Percentiles rank a stretch among this genome's conserved stretches.
Evolutionary conservation across 2,329 filamentous ascomycete genomes (phyloP).

Genomic region (Aspergillus ustus): DNA sequence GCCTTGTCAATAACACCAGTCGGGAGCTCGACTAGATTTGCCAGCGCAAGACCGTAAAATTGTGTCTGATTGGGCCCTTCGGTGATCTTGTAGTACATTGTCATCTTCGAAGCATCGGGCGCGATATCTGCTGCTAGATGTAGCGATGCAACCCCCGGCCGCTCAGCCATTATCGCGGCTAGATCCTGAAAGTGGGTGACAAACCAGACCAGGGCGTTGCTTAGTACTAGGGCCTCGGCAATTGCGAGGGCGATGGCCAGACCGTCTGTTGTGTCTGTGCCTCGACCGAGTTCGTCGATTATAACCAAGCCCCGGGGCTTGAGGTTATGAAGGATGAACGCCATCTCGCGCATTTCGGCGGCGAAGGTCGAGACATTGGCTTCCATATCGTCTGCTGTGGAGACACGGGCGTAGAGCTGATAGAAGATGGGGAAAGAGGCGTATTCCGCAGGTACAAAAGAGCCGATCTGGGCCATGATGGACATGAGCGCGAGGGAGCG

Average conservation of each 20-base stretch:
- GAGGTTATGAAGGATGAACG: constrained; percentile 86
- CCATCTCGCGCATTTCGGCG: constrained; percentile 93
- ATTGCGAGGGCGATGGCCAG: constrained; percentile 88
- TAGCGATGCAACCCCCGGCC: constrained; percentile 78
- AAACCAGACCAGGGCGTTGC: constrained; percentile 83
- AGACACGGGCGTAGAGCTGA: constrained; percentile 85
- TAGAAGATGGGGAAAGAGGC: constrained; percentile 80
- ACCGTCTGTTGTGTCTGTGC: constrained; percentile 87
- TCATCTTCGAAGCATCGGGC: constrained; percentile 65
- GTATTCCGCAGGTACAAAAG: constrained; percentile 84
- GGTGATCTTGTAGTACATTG: constrained; percentile 84
- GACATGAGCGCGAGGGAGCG: constrained; percentile 80
- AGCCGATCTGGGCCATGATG: constrained; percentile 93
- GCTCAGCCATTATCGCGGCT: constrained; percentile 72
- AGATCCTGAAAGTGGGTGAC: constrained; percentile 90
- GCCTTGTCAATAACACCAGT: constrained; percentile 69
- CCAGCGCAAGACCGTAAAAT: constrained; percentile 84
- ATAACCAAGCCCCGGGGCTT: constrained; percentile 77
- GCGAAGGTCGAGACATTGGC: constrained; percentile 93
- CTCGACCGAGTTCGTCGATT: constrained; percentile 89
- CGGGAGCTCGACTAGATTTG: constrained; percentile 75
- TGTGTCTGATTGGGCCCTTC: constrained; percentile 71
- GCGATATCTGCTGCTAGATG: constrained; percentile 75
- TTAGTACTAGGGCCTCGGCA: constrained; percentile 83
- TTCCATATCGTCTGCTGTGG: constrained; percentile 85